Conservation (phyloP, 768 basidiomycete species). For the Lentinula lateritia region DNA sequence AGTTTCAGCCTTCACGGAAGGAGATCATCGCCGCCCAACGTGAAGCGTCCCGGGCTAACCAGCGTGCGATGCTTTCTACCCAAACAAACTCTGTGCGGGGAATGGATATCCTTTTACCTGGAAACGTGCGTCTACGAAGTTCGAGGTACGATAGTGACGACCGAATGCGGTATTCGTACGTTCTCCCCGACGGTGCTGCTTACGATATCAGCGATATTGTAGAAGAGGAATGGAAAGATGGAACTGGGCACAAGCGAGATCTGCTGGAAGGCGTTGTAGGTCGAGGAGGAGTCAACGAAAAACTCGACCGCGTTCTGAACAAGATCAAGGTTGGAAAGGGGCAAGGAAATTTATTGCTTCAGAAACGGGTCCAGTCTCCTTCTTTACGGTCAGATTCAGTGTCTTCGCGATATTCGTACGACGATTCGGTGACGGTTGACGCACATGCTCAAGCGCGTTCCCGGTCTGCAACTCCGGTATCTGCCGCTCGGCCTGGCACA, state of each 20-base stretch:
- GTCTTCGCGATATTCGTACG: constrained; percentile 51
- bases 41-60: constrained; percentile 76
- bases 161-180: constrained; percentile 88
- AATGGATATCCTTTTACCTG: constrained; percentile 82
- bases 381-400: constrained; percentile 31
- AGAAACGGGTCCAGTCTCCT: constrained; percentile 9
- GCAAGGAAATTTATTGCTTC: constrained; percentile 17
- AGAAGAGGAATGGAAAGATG: constrained; percentile 75
- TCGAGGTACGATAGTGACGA: constrained; percentile 68
- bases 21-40: constrained; percentile 95
- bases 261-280: constrained; percentile 61
- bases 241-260: constrained; percentile 38
- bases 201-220: constrained; percentile 93
- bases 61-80: constrained; percentile 74
- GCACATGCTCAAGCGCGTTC: constrained; percentile 1
- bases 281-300: constrained; percentile 59
- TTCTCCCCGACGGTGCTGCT: constrained; percentile 84
- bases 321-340: constrained; percentile 67
- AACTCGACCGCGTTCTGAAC: constrained; percentile 66
- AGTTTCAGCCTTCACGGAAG: constrained; percentile 54
- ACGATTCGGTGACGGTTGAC: constrained; percentile 13
- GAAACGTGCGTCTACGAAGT: constrained; percentile 81
- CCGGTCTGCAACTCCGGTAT: constrained; percentile 13
- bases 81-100: constrained; percentile 83
- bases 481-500: constrained; percentile 8